Base-by-base conservation (phyloP, 2,329 filamentous ascomycete species). In the Fusarium chaquense region DNA sequence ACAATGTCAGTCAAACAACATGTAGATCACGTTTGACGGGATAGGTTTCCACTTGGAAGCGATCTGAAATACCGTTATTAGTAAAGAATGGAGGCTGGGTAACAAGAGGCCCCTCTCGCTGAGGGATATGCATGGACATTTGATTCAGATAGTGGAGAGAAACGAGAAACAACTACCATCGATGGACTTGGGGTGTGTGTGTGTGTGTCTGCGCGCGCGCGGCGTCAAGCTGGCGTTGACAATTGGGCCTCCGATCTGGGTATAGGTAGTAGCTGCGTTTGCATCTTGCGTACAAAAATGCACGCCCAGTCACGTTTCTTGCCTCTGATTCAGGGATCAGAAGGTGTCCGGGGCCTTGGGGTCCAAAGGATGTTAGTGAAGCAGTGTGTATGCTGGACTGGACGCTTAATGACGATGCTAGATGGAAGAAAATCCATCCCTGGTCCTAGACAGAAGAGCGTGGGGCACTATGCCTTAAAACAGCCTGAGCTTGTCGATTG, bases 251-350 rank as follows among this genome's bases (percentile, higher is more conserved):
- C 41, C 15, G 32, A 46, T 60, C 51, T 55, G 28, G 22, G 50
- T 49, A 59, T n/a, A 22, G n/a, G 12, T 44, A 60, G 55, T 55
- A 53, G 53, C 67, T 70, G 62, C 67, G 50, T 70, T 59, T 67
- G 53, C 58, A 63, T 70, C 62, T 58, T 67, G 67, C 67, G 55
- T 68, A 54, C 46, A 67, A 58, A 50, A 52, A 64, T 68, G 67
- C 67, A 70, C 67, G 62, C 43, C 59, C 63, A 70, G 67, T 69
- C 67, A 70, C 63, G 66, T 70, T 63, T 62, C 63, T 67, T 49
- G 43, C 51, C 54, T 70, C 36, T 50, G 47, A 43, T 58, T 28
- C 62, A 70, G 62, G 58, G 70, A 70, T 60, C 67, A 65, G 43
- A 61, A 56, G 40, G 54, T 33, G 52, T 30, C 46, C 38, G 54